These are phyloP conservation scores for Aspergillus alliaceus DNA, from an alignment of 2,329 filamentous ascomycete species.

Conservation along the genomic window DNA sequence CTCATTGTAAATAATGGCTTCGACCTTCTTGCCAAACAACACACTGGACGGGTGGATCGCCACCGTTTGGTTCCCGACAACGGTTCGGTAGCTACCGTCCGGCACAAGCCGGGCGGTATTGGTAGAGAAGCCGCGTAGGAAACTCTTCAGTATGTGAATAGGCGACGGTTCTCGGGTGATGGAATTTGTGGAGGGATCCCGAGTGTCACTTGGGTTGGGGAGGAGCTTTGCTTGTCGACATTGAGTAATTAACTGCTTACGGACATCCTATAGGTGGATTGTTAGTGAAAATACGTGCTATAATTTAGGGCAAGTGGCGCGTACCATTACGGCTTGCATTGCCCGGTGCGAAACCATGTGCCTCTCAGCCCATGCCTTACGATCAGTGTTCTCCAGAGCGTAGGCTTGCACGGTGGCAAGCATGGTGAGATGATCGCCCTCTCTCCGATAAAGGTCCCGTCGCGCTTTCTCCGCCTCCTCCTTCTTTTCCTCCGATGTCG, in stretches of 20 bases:
- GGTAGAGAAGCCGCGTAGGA: constrained; percentile 59
- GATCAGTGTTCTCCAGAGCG: constrained; percentile 56
- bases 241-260: constrained; percentile 60
- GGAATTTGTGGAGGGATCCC: constrained; percentile 7
- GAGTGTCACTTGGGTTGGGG: constrained; percentile 23
- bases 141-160: constrained; percentile 56
- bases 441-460: constrained; percentile 56
- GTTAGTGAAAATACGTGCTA: background rate
- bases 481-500: constrained; percentile 60
- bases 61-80: constrained; percentile 62
- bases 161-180: constrained; percentile 39
- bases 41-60: constrained; percentile 64
- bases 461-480: constrained; percentile 58
- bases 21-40: constrained; percentile 59
- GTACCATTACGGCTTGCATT: constrained; percentile 64
- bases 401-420: constrained; percentile 62
- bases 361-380: constrained; percentile 60
- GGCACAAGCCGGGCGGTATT: constrained; percentile 62
- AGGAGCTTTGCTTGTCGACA: constrained; percentile 52
- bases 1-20: constrained; percentile 65
- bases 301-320: background rate
- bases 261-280: constrained; percentile 49
- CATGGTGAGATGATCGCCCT: constrained; percentile 65
- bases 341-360: constrained; percentile 63
- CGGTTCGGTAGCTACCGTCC: constrained; percentile 62